Conservation (phyloP, 192 early-diverging fungal genomes). For the Backusella tuberculispora region DNA sequence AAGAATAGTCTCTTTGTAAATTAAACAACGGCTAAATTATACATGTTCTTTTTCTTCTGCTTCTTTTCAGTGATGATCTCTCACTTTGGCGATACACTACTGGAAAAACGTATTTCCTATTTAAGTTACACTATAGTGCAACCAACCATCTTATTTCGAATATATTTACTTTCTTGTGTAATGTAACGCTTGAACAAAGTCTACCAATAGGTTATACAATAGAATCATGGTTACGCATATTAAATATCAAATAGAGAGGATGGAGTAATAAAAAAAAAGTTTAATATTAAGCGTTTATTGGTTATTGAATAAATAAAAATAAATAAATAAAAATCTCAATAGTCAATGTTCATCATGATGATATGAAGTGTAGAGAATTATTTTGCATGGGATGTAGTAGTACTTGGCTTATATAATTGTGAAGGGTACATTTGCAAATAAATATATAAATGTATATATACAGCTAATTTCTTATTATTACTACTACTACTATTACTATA, state of each 20-base stretch:
- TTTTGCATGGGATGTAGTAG: not conserved
- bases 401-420: not conserved
- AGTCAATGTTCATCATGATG: not conserved
- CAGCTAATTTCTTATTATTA: not conserved
- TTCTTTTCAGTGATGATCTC: not conserved
- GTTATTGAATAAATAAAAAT: not conserved
- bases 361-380: not conserved
- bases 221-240: conserved; percentile 10
- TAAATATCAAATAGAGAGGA: not conserved
- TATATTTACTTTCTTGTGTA: too few relatives aligned
- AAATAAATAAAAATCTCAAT: not conserved
- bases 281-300: not conserved
- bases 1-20: not conserved
- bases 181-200: not conserved
- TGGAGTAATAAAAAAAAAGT: not conserved
- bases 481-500: not conserved
- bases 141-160: not conserved
- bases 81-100: not conserved
- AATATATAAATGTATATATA: conserved; percentile 1
- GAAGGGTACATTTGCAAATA: not conserved
- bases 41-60: not conserved
- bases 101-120: not conserved
- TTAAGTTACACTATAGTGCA: not conserved
- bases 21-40: not conserved
- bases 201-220: conserved; percentile 12